Conservation (phyloP, 306 rosid species). For the Fragaria nilgerrensis region DNA sequence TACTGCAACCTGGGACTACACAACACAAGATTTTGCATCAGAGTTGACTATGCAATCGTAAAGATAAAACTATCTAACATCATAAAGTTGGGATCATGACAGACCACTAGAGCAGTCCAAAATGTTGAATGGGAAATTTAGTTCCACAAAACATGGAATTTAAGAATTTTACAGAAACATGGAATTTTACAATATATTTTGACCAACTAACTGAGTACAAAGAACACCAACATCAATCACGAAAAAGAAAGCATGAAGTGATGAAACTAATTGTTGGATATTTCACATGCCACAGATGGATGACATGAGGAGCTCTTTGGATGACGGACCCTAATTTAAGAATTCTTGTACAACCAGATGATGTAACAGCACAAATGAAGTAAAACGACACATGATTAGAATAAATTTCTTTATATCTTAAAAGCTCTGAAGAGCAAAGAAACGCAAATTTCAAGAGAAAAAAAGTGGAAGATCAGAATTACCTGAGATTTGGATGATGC, state of each 20-base stretch:
- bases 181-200: not conserved
- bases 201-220: not conserved
- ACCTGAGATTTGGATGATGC: constrained; percentile 85
- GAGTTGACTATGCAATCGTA: not conserved
- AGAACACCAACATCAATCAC: not conserved
- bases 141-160: no score
- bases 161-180: no score
- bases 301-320: not conserved
- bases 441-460: not conserved
- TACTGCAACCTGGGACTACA: constrained; percentile 72
- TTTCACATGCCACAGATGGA: not conserved
- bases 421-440: not conserved
- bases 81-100: not conserved
- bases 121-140: not conserved
- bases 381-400: not conserved
- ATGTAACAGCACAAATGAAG: not conserved
- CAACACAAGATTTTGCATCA: constrained; percentile 22
- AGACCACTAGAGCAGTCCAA: not conserved
- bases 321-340: not conserved
- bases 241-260: not conserved
- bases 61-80: not conserved
- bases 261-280: not conserved
- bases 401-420: not conserved
- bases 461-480: constrained; percentile 7
- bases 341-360: not conserved